Evolutionary conservation across 805 yeast genomes (phyloP).

Genomic region (Cyberlindnera samutprakarnensis): DNA sequence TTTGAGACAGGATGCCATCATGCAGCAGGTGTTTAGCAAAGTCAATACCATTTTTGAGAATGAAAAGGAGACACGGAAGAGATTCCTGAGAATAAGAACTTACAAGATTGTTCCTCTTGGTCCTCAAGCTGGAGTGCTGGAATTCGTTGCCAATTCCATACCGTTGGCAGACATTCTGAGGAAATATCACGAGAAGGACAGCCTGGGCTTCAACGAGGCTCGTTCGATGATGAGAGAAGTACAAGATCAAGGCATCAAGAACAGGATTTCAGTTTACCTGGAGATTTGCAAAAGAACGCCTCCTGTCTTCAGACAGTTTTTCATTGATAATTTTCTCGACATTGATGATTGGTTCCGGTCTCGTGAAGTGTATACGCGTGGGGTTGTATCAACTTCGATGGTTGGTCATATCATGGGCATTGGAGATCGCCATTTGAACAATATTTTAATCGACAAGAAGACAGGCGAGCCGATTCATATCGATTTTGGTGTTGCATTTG

Average conservation of each 20-base stretch:
- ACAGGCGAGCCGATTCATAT: slow-evolving; percentile 94
- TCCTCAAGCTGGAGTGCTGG: slow-evolving; percentile 80
- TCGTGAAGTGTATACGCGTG: slow-evolving; percentile 58
- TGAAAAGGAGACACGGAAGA: slow-evolving; percentile 47
- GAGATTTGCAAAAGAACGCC: slow-evolving; percentile 41
- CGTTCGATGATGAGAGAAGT: slow-evolving; percentile 53
- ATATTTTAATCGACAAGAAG: slow-evolving; percentile 70
- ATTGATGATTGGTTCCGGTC: slow-evolving; percentile 72
- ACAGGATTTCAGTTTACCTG: slow-evolving; percentile 37
- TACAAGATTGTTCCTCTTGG: slow-evolving; percentile 90
- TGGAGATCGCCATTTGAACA: slow-evolving; percentile 94
- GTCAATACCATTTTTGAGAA: slow-evolving; percentile 59
- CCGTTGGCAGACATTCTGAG: slow-evolving; percentile 63
- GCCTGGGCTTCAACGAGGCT: slow-evolving; percentile 46
- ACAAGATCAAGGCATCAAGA: slow-evolving; percentile 37
- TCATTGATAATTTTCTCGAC: slow-evolving; percentile 54
- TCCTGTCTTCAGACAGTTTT: slow-evolving; percentile 69
- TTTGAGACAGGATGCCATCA: slow-evolving; percentile 89
- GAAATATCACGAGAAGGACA: slow-evolving; percentile 54
- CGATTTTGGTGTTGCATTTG: slow-evolving; percentile 94
- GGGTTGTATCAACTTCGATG: slow-evolving; percentile 79
- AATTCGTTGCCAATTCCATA: slow-evolving; percentile 73
- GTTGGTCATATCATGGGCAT: slow-evolving; percentile 85
- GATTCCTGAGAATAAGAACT: slow-evolving; percentile 64
- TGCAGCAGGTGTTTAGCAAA: slow-evolving; percentile 93